Evolutionary conservation across 2,329 filamentous ascomycete species (phyloP), one percentile per base, ranked within the genome.

Genomic region (Stachybotrys chlorohalonatus): DNA sequence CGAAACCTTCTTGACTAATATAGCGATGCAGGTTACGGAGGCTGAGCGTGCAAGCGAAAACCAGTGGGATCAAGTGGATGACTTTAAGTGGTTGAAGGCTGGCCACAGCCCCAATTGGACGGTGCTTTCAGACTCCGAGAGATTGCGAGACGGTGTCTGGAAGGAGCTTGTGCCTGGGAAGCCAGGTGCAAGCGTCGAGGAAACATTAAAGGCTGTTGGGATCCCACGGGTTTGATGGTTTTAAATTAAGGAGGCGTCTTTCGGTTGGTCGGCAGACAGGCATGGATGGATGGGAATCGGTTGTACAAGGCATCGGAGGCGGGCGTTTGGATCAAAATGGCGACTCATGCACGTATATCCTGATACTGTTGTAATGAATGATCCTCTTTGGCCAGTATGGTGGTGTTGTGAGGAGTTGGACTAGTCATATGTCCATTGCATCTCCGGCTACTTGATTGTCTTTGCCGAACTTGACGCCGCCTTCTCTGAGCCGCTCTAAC

Each of bases 31-130:
- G 64, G 55, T 58, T 47, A 64, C 59, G 7, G 63, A 67, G 32
- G 63, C 64, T 6, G 69, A 72, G n/a, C 52, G 62, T 45, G 49
- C 57, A 6, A 59, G 65, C 4, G 71, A 72, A 55, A 93, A 95
- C 67, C 82, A 87, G 63, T 99, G 90, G 90, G 81, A 92, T 62
- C 84, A 94, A 64, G 89, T 97, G 15, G 90, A 97, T 68, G 94
- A 99, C 69, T 99, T 99, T 77, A 95, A 95, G 72, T 97, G 94
- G 94, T 80, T 96, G 59, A 95, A 92, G 70, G 78, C 82, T 15
- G 90, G 89, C 55, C 83, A 83, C 32, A 96, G 90, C 66, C 94
- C 94, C 2, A 92, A 99, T 66, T 99, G 93, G 90, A 82, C 76
- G 39, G 71, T 90, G 2, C 62, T 97, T 24, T 75, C 82, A 1